These are phyloP conservation scores for Trichoderma pleuroti DNA, from an alignment of 2,329 filamentous ascomycete species.

Conservation along the genomic window DNA sequence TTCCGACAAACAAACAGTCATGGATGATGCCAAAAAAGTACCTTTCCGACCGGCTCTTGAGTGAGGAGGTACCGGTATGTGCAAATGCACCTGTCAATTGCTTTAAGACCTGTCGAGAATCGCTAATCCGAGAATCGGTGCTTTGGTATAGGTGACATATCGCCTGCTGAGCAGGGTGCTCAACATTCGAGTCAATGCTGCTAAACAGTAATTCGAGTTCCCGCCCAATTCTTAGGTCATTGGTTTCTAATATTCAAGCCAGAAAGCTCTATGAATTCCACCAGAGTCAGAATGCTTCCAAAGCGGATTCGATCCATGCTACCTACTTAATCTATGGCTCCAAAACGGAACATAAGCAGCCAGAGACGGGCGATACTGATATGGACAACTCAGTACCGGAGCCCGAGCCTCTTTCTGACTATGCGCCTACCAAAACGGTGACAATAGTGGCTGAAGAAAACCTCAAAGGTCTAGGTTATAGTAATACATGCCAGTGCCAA, in stretches of 20 bases:
- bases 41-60: slow-evolving; percentile 71
- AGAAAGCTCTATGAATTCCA: slow-evolving; percentile 93
- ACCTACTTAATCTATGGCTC: slow-evolving; percentile 85
- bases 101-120: neutral
- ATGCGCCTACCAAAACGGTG: slow-evolving; percentile 55
- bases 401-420: slow-evolving; percentile 42
- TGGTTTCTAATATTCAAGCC: neutral
- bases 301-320: slow-evolving; percentile 73
- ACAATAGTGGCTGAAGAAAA: slow-evolving; percentile 69
- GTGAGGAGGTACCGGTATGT: slow-evolving; percentile 68
- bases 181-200: slow-evolving; percentile 78
- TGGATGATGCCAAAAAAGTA: slow-evolving; percentile 67
- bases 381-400: slow-evolving; percentile 65
- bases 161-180: slow-evolving; percentile 77
- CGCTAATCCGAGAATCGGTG: neutral
- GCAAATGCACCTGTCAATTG: neutral
- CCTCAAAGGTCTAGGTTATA: slow-evolving; percentile 54
- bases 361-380: slow-evolving; percentile 62
- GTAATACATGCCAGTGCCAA: neutral
- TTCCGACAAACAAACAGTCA: slow-evolving; percentile 25
- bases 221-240: neutral
- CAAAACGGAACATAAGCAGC: slow-evolving; percentile 42
- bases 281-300: slow-evolving; percentile 75
- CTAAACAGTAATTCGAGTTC: slow-evolving; percentile 68
- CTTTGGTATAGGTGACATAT: slow-evolving; percentile 71